Evolutionary conservation across 164 flowering plant species (phyloP), one percentile per base, ranked within the genome.

Genomic region (Umbellularia californica): DNA sequence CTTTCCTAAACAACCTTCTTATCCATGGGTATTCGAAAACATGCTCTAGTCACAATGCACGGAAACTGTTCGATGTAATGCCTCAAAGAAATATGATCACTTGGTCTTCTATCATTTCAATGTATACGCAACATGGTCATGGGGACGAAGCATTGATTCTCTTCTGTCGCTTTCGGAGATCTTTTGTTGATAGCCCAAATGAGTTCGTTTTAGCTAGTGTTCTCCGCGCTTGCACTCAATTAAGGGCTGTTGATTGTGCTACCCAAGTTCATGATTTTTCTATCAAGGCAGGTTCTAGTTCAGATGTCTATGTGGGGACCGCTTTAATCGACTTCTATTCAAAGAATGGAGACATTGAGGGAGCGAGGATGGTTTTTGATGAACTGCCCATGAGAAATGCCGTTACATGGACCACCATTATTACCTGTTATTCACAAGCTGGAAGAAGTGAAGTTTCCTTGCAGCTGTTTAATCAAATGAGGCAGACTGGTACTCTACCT

Each of bases 341-440:
- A 5, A 90, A 87, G 75, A 80, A 72, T 70, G 86, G 85, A n/a
- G 64, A 75, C 14, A 68, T 89, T 1, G 79, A 86, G 47, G 75
- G 71, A 10, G 95, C 95, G 22, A 83, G 81, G 70, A 62, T 76
- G 63, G 82, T 85, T 75, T 90, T 89, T 77, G 88, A 87, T 73
- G 81, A 70, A 35, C 63, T 90, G 35, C 70, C 72, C 0, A 84
- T 74, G 60, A 88, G 79, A 76, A 84, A 77, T 80, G 80, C 83
- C 1, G 90, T 89, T 68, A 85, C 92, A 65, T 88, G 91, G 91
- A 89, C 95, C n/a, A 72, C 89, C 1, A 84, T 91, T n/a, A 85
- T 91, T 62, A 76, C 82, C 2, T 92, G 91, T 30, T 87, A 82
- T 77, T 82, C 81, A 13, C 85, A 79, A 76, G 71, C 76, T 75